Base-by-base conservation (phyloP, 83 land plant species). In the Diphasiastrum complanatum region DNA sequence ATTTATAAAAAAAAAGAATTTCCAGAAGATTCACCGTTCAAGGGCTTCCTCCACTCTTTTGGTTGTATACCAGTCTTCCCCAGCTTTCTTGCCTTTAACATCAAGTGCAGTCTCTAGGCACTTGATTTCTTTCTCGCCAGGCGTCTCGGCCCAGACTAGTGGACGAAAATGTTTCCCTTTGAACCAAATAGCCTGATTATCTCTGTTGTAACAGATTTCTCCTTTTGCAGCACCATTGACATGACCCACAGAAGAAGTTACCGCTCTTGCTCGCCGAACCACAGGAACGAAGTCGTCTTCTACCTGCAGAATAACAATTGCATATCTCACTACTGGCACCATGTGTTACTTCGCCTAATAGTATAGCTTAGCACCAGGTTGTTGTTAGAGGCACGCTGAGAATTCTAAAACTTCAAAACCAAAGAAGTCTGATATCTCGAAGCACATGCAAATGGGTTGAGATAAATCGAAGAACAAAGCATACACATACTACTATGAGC, bases 61-160 rank as follows among this genome's bases (percentile, higher is more conserved):
- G 0, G 98, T 88, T 14, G 96, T 88, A 65, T 68, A 82, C 96
- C 91, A 88, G 37, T 88, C 96, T 33, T 81, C 91, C 30, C 96
- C 95, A 37, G 79, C 88, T 67, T 81, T 92, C 77, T 76, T 83
- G 11, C 98, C 91, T 70, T 83, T 92, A 2, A 82, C 77, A 76
- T 92, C 91, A 6, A 62, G 32, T 29, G 98, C 96, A 50, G 82
- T 80, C 53, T 32, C 68, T 47, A 91, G 79, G 33, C 65, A 73
- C 33, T 82, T 82, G 40, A 91, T 87, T 66, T 87, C 91, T 63
- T 76, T 78, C 47, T 91, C 97, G 1, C 95, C 97, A 49, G 90
- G 83, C 10, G 84, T 80, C 18, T 74, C 68, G 40, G 75, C 89
- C 90, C 97, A 84, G 14, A 87, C 75, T 47, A 81, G 2, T 16